Conservation (phyloP, 176 grass and related monocot species). For the Urochloa ruziziensis region DNA sequence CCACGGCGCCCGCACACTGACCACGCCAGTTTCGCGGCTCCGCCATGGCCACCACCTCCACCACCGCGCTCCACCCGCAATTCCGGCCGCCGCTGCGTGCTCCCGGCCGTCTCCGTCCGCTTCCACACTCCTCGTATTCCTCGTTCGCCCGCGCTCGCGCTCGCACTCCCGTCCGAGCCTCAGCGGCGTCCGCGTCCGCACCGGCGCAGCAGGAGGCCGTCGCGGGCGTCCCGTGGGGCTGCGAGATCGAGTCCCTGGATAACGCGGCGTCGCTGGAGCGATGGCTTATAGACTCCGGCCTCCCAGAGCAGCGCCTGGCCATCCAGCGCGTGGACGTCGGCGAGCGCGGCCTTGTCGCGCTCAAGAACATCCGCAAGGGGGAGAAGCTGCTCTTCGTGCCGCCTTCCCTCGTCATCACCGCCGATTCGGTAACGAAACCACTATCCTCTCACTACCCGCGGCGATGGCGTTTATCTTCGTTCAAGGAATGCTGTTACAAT, state of each 20-base stretch:
- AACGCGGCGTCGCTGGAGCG: constrained; percentile 71
- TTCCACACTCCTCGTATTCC: neutral
- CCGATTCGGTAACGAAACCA: constrained; percentile 60
- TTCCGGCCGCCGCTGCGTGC: constrained; percentile 23
- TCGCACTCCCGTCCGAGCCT: constrained; percentile 17
- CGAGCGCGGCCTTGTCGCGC: constrained; percentile 86
- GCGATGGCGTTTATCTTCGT: neutral
- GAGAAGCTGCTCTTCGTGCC: constrained; percentile 99
- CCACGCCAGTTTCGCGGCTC: constrained; percentile 17
- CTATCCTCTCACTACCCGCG: neutral
- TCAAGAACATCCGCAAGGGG: constrained; percentile 87
- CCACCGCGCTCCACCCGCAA: constrained; percentile 39
- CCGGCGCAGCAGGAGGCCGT: constrained; percentile 26
- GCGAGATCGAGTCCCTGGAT: constrained; percentile 90
- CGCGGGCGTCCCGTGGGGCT: constrained; percentile 65
- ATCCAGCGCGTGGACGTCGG: constrained; percentile 77
- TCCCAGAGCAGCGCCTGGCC: constrained; percentile 70
- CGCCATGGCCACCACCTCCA: constrained; percentile 47
- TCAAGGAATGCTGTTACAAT: neutral
- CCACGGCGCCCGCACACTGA: neutral
- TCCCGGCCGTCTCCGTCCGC: neutral
- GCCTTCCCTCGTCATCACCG: constrained; percentile 79
- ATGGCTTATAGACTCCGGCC: constrained; percentile 80
- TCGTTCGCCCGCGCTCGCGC: neutral
- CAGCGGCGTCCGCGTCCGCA: constrained; percentile 38